Base-by-base conservation (phyloP, 1,284 basidiomycete genomes). In the Austroboletus novae-zelandiae region DNA sequence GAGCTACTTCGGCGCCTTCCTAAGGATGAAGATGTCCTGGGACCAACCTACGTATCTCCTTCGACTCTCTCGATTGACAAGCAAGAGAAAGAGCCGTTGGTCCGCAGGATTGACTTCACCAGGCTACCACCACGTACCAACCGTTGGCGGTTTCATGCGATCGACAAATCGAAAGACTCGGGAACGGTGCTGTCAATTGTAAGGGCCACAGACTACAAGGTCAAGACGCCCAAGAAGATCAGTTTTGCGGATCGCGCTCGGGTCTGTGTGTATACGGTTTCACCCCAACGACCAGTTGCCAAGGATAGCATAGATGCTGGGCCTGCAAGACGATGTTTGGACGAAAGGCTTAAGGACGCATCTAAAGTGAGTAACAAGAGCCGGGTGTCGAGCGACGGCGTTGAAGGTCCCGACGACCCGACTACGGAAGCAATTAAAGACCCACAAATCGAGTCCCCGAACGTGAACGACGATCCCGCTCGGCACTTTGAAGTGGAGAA, bases 21-120 rank as follows among this genome's bases (percentile, higher is more conserved):
- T 31, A 13, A n/a, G 37, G 17, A 34, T 11, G 42, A 41, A 32
- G n/a, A 25, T 29, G 31, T 37, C 15, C 35, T 34, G 11, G 32
- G 47, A 30, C 8, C 42, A 14, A 34, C 10, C 11, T 17, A 13
- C 2, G 7, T 15, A 5, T 31, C 50, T 46, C 52, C 40, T 10
- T 31, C 43, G 2, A n/a, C 27, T 48, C 15, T 13, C 32, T 25
- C 39, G 6, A 18, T 17, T 1, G 36, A 40, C 17, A 32, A 9
- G 15, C 43, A 29, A n/a, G 23, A 48, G 13, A 47, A 52, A 20
- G 27, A 18, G n/a, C 32, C 31, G 11, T 35, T 54, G 6, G 45
- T 62, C 15, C 58, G 54, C 27, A 51, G 54, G 25, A 66, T 69
- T 49, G 67, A 65, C 45, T 67, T 69, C 47, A 67, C 66, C 17